Percentiles rank a stretch among this genome's conserved stretches.
phyloP scores from a whole-genome alignment of 371 early-diverging fungal species.

The Mucor circinelloides region DNA sequence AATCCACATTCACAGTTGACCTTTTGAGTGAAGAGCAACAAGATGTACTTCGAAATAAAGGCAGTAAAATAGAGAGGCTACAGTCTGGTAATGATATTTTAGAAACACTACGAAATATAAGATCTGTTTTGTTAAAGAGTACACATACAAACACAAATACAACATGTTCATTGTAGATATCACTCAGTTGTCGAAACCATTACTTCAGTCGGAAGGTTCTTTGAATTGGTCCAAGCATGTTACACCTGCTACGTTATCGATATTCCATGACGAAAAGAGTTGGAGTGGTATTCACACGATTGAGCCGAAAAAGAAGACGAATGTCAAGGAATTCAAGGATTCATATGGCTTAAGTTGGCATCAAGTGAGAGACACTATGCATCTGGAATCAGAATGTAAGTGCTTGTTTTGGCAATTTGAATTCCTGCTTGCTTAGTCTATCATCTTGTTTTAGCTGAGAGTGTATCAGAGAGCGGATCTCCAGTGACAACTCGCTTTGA shows the following conservation, averaged over 20 bases:
- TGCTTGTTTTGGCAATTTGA: not conserved
- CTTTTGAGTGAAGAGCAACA: conserved; percentile 51
- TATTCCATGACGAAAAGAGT: conserved; percentile 46
- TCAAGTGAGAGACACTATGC: conserved; percentile 15
- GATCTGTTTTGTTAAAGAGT: not conserved
- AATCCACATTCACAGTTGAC: conserved; percentile 18
- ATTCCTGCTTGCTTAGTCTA: not conserved
- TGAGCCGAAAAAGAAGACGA: conserved; percentile 7
- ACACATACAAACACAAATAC: not conserved
- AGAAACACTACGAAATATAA: not conserved
- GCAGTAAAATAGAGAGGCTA: conserved; percentile 42
- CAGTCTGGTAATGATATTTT: conserved; percentile 35
- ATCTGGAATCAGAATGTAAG: conserved; percentile 25
- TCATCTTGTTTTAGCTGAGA: conserved; percentile 6
- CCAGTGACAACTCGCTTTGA: conserved; percentile 34
- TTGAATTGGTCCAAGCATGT: conserved; percentile 44
- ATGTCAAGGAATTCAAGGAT: conserved; percentile 22
- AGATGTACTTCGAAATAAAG: conserved; percentile 36
- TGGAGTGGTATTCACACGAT: conserved; percentile 31
- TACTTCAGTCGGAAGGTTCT: conserved; percentile 24
- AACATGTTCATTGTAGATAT: conserved; percentile 31
- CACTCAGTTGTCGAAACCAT: conserved; percentile 34
- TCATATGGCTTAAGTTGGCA: conserved; percentile 17
- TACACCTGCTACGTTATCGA: conserved; percentile 41
- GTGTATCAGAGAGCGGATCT: conserved; percentile 26